These are phyloP conservation scores for Melanopsichium pennsylvanicum DNA, from an alignment of 1,284 basidiomycete genomes.

Conservation along the genomic window DNA sequence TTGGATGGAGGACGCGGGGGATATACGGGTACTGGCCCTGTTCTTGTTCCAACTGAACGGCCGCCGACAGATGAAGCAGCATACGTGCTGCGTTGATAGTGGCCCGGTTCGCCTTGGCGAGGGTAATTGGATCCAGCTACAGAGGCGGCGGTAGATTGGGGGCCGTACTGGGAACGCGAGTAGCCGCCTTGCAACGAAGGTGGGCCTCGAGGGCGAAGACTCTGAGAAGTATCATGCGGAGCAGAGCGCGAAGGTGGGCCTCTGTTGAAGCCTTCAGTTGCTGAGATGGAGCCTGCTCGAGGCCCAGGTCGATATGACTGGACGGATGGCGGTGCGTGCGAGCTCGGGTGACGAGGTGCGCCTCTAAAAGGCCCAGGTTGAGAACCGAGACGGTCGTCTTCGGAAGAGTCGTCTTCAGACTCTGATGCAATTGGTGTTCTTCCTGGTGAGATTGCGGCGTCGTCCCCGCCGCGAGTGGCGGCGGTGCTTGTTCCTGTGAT, in stretches of 20 bases:
- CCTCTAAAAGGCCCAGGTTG: constrained; percentile 25
- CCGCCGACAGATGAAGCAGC: constrained; percentile 58
- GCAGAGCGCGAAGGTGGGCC: constrained; percentile 29
- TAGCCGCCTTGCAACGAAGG: constrained; percentile 28
- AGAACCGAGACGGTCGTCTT: constrained; percentile 30
- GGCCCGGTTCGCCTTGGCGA: constrained; percentile 17
- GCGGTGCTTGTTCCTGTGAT: constrained; percentile 42
- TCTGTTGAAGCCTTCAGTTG: constrained; percentile 25
- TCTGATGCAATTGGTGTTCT: constrained; percentile 36
- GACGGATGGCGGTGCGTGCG: constrained; percentile 20
- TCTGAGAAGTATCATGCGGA: constrained; percentile 6
- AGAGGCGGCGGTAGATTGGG: constrained; percentile 32
- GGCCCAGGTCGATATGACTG: constrained; percentile 32
- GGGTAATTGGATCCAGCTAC: constrained; percentile 35
- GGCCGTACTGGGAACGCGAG: constrained; percentile 21
- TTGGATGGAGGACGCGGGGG: constrained; percentile 34
- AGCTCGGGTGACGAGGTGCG: constrained; percentile 12
- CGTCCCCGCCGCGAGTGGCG: constrained; percentile 38
- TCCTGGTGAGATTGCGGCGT: constrained; percentile 16
- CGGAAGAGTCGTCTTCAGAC: constrained; percentile 25
- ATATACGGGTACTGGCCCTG: constrained; percentile 9
- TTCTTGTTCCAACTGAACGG: constrained; percentile 35
- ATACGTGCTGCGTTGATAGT: constrained; percentile 39
- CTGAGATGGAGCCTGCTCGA: constrained; percentile 27
- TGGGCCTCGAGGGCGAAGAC: constrained; percentile 22